These are phyloP conservation scores for Suillus americanus DNA, from an alignment of 768 basidiomycete genomes.

Conservation along the genomic window DNA sequence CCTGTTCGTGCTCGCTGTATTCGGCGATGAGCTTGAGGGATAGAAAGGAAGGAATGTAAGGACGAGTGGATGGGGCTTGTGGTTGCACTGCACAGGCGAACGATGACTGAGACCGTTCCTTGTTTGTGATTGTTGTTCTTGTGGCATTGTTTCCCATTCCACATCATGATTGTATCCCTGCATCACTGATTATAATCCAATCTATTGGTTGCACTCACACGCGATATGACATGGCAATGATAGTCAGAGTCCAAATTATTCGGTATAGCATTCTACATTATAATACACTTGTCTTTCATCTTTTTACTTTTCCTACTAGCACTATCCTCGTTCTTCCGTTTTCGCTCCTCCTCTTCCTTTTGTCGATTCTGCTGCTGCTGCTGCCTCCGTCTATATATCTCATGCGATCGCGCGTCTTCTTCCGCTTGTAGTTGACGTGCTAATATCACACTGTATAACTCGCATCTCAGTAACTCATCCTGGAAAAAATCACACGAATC, in stretches of 20 bases:
- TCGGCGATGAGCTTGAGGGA: slow-evolving; percentile 3
- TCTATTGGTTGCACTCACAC: background rate
- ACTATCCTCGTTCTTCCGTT: slow-evolving; percentile 25
- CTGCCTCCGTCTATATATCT: slow-evolving; percentile 33
- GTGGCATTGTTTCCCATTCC: slow-evolving; percentile 20
- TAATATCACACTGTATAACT: slow-evolving; percentile 51
- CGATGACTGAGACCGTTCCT: slow-evolving; percentile 31
- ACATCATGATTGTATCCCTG: background rate
- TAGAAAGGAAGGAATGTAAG: slow-evolving; percentile 8
- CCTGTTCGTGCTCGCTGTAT: slow-evolving; percentile 2
- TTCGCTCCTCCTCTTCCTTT: slow-evolving; percentile 17
- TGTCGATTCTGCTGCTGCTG: slow-evolving; percentile 21
- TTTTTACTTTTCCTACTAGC: slow-evolving; percentile 38
- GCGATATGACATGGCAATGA: background rate
- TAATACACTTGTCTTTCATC: slow-evolving; percentile 48
- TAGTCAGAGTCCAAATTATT: background rate
- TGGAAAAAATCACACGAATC: slow-evolving; percentile 25
- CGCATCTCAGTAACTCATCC: background rate
- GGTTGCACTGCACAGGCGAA: slow-evolving; percentile 25
- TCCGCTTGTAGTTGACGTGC: slow-evolving; percentile 80
- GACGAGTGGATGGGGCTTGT: slow-evolving; percentile 22
- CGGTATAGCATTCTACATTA: slow-evolving; percentile 44
- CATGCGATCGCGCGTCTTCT: slow-evolving; percentile 60
- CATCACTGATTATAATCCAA: background rate
- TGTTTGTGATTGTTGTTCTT: slow-evolving; percentile 28